Evolutionary conservation across 345 rosid genomes (phyloP).

Genomic region (Pugionium cornutum): DNA sequence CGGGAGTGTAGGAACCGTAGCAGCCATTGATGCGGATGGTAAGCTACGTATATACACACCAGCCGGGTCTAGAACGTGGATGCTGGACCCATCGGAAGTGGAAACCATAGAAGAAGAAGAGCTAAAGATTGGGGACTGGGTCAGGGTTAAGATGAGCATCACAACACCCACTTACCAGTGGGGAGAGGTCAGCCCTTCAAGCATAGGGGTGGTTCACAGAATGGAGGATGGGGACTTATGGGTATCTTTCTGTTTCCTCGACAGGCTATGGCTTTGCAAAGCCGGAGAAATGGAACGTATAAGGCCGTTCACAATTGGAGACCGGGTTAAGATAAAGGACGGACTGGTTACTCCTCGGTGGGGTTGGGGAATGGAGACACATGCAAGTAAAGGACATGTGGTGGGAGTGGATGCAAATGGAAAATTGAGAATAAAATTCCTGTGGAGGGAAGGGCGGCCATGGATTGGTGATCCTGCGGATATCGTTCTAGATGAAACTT

Average conservation of each 20-base stretch:
- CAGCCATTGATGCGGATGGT: constrained; percentile 93
- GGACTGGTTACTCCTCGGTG: constrained; percentile 80
- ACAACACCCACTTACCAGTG: constrained; percentile 82
- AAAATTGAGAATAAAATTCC: constrained; percentile 80
- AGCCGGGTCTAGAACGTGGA: constrained; percentile 88
- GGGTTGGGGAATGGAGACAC: constrained; percentile 99
- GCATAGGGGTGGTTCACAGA: constrained; percentile 87
- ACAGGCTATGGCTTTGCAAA: constrained; percentile 93
- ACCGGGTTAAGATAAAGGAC: constrained; percentile 72
- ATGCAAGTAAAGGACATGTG: constrained; percentile 81
- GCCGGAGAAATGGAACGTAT: constrained; percentile 78
- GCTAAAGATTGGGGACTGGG: constrained; percentile 88
- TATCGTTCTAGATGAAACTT: constrained; percentile 62
- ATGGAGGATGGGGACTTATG: constrained; percentile 78
- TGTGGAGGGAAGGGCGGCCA: constrained; percentile 95
- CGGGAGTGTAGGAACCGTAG: constrained; percentile 71
- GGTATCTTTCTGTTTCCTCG: constrained; percentile 86
- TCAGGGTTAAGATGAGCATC: constrained; percentile 63
- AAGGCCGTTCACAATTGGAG: constrained; percentile 71
- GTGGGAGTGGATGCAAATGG: constrained; percentile 98
- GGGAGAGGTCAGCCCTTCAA: constrained; percentile 93
- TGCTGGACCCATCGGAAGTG: constrained; percentile 94
- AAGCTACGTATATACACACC: constrained; percentile 92
- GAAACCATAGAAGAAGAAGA: constrained; percentile 81
- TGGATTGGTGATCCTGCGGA: constrained; percentile 99